Conservation (phyloP, 2,329 filamentous ascomycete genomes). For the Drechslerella dactyloides region DNA sequence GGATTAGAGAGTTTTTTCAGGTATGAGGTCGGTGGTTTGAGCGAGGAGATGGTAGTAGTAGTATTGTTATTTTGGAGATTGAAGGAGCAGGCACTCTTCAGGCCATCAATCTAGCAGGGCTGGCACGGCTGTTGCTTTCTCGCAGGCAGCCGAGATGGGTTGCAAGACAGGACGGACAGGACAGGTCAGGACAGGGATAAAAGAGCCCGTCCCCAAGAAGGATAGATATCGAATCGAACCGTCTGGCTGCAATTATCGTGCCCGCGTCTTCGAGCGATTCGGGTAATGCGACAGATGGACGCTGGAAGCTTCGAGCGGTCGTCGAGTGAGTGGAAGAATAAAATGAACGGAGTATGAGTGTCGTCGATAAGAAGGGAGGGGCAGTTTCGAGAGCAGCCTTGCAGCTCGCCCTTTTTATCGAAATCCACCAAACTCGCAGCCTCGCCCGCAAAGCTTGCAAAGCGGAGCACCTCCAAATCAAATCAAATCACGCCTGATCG, state of each 20-base stretch:
- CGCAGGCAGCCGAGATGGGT: no score
- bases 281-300: background rate
- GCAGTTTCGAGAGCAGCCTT: background rate
- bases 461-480: background rate
- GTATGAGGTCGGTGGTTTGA: background rate
- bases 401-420: constrained; percentile 1
- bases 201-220: background rate
- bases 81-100: no score
- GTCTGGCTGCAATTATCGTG: no score
- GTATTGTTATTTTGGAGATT: no score
- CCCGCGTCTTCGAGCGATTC: background rate
- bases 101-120: background rate
- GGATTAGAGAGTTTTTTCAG: no score
- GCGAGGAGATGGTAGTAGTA: no score
- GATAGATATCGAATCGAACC: no score
- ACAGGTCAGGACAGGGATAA: background rate
- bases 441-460: no score
- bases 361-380: background rate
- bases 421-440: background rate
- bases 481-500: background rate
- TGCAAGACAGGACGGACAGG: background rate
- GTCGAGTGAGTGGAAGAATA: background rate
- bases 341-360: background rate
- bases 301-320: background rate
- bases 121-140: background rate